Percentiles rank a stretch among this genome's conserved stretches.
phyloP scores from a whole-genome alignment of 345 rosid genomes.

The Camelina laxa region DNA sequence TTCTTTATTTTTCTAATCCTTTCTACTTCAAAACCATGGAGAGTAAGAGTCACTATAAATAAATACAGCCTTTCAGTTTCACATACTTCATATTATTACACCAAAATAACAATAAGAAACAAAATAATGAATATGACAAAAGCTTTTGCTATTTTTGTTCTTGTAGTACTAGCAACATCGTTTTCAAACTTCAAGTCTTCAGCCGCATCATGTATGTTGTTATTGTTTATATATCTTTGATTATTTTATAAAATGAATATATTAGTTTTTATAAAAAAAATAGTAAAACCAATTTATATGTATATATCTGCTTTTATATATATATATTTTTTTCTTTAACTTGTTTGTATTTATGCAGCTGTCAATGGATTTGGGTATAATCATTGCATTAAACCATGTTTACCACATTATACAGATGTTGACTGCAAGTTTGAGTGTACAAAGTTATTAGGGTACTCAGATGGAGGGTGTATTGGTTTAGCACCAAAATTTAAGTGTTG shows the following conservation, averaged over 20 bases:
- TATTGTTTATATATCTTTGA: background rate
- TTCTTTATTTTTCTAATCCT: too few relatives aligned
- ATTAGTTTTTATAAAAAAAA: too few relatives aligned
- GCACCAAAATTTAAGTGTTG: background rate
- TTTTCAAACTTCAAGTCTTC: background rate
- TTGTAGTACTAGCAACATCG: background rate
- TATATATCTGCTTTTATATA: too few relatives aligned
- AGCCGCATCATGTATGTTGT: slow-evolving; percentile 1
- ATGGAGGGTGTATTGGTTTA: background rate
- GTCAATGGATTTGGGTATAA: background rate
- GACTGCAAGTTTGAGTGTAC: background rate
- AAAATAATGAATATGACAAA: background rate
- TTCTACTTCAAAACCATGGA: background rate
- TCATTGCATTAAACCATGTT: background rate
- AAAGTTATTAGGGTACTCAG: background rate
- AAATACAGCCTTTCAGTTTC: background rate
- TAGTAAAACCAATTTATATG: background rate
- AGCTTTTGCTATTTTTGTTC: slow-evolving; percentile 4
- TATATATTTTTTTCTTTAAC: background rate
- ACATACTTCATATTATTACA: background rate
- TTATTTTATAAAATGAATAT: background rate
- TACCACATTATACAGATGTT: too few relatives aligned
- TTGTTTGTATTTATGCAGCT: background rate
- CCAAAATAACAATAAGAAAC: background rate
- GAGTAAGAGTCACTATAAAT: background rate